A percentile compares a stretch with the other conserved stretches of the same genome.
phyloP scores from a whole-genome alignment of 441 rosid genomes.

The Bocquillonia castaneifolia region DNA sequence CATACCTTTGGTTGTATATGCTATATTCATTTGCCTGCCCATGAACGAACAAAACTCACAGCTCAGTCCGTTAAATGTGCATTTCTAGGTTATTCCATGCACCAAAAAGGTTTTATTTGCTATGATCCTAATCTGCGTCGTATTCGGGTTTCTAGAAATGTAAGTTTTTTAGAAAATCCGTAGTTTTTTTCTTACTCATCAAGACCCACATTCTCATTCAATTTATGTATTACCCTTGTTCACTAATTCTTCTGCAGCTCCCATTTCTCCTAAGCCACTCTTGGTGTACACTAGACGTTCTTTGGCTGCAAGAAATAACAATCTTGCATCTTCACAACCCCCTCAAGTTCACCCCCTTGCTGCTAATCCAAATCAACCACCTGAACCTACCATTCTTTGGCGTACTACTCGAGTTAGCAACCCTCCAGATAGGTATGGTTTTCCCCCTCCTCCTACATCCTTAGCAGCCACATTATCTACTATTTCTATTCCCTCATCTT shows the following conservation, averaged over 20 bases:
- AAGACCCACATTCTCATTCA: neutral
- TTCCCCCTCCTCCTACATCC: neutral
- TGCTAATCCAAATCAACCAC: neutral
- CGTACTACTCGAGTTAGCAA: neutral
- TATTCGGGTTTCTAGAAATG: neutral
- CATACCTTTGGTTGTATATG: slow-evolving; percentile 2
- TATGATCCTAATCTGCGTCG: neutral
- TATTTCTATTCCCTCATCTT: neutral
- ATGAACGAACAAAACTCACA: neutral
- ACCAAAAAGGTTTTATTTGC: neutral
- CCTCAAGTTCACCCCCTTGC: neutral
- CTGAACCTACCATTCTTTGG: neutral
- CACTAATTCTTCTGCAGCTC: neutral
- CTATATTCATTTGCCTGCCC: neutral
- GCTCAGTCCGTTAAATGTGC: slow-evolving; percentile 5
- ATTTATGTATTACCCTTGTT: neutral
- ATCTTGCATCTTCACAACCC: neutral
- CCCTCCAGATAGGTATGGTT: neutral
- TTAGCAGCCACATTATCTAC: neutral
- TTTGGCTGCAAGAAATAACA: neutral
- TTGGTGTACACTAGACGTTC: neutral
- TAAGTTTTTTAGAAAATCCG: neutral
- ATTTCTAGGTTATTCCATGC: neutral
- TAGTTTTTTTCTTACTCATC: neutral
- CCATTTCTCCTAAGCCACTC: neutral